Conservation (phyloP, 768 basidiomycete species). For the Lactifluus volemus region DNA sequence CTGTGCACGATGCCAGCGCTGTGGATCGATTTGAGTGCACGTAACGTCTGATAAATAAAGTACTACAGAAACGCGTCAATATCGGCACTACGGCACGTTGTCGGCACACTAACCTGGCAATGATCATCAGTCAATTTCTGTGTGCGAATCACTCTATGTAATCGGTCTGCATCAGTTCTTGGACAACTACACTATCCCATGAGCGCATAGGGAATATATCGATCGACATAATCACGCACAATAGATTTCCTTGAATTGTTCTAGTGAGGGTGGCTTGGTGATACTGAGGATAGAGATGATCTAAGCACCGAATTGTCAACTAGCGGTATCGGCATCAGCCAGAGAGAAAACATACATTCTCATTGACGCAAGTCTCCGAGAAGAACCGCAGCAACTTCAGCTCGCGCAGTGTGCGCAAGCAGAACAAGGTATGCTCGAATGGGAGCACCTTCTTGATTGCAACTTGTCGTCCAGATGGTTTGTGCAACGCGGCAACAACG, state of each 20-base stretch:
- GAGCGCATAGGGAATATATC: neutral
- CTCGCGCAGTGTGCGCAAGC: slow-evolving; percentile 81
- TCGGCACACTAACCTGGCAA: slow-evolving; percentile 45
- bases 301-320: slow-evolving; percentile 30
- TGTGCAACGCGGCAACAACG: slow-evolving; percentile 82
- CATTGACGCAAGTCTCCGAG: slow-evolving; percentile 69
- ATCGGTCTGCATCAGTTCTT: slow-evolving; percentile 88
- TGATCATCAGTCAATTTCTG: slow-evolving; percentile 90
- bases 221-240: slow-evolving; percentile 34
- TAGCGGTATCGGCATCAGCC: slow-evolving; percentile 5
- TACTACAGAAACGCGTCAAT: slow-evolving; percentile 37
- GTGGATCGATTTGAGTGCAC: slow-evolving; percentile 85
- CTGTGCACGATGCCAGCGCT: slow-evolving; percentile 75
- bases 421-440: slow-evolving; percentile 91
- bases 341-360: slow-evolving; percentile 46
- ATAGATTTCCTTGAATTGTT: slow-evolving; percentile 83
- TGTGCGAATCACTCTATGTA: slow-evolving; percentile 87
- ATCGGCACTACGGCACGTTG: neutral
- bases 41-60: slow-evolving; percentile 76
- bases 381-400: slow-evolving; percentile 85
- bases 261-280: slow-evolving; percentile 66
- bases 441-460: slow-evolving; percentile 95
- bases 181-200: slow-evolving; percentile 44
- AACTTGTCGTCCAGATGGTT: slow-evolving; percentile 71
- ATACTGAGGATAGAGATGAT: slow-evolving; percentile 92